A percentile compares a stretch with the other conserved stretches of the same genome.
Conservation (phyloP, 2,329 filamentous ascomycete genomes). For the Hypocreales sp. region DNA sequence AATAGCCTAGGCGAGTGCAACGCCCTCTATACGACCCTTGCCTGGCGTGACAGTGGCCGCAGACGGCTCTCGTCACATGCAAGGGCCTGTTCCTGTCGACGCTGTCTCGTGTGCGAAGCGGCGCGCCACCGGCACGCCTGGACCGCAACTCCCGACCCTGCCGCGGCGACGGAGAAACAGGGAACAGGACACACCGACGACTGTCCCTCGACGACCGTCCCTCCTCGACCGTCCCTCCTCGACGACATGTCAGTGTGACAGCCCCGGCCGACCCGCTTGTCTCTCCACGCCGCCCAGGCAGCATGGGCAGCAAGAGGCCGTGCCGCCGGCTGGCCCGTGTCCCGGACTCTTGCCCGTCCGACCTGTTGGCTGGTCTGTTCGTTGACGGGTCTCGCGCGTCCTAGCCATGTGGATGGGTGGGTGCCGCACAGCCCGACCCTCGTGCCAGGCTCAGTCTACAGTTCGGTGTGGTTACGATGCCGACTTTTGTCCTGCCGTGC, state of each 20-base stretch:
- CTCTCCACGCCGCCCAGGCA: neutral
- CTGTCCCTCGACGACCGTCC: too few species aligned
- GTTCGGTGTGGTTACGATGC: constrained; percentile 3
- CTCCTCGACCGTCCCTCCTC: too few species aligned
- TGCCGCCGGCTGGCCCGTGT: neutral
- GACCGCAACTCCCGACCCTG: too few species aligned
- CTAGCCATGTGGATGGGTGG: neutral
- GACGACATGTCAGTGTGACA: too few species aligned
- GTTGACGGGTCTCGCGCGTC: neutral
- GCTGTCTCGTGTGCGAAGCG: too few species aligned
- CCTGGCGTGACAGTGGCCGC: too few species aligned
- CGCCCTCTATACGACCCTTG: neutral
- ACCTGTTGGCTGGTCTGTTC: neutral
- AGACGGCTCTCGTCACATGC: too few species aligned
- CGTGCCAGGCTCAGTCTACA: constrained; percentile 1
- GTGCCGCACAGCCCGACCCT: neutral
- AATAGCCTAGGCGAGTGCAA: too few species aligned
- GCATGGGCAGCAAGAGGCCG: neutral
- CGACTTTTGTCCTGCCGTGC: constrained; percentile 2
- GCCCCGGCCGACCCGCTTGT: too few species aligned
- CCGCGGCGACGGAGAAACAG: too few species aligned
- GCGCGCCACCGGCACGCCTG: too few species aligned
- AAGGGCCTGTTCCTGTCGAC: too few species aligned
- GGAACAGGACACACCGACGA: neutral
- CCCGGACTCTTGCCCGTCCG: neutral